Evolutionary conservation across 345 rosid genomes (phyloP).

Genomic region (Bruguiera gymnorhiza): DNA sequence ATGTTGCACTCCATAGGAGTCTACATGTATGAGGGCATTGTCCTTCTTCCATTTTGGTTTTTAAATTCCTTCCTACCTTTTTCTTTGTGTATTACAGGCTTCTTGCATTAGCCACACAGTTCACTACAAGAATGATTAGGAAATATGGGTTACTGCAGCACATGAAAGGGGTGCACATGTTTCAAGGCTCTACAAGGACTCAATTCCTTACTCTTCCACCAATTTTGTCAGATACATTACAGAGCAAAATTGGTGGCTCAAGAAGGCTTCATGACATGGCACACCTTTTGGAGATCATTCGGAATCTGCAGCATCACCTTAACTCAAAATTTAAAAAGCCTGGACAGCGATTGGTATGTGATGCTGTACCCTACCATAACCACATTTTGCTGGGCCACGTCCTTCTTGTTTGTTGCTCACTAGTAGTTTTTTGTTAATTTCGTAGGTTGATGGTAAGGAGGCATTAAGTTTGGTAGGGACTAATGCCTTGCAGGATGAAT

Average conservation of each 20-base stretch:
- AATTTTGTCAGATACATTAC: conserved; percentile 33
- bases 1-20: neutral
- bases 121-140: conserved; percentile 80
- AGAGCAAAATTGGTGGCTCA: conserved; percentile 39
- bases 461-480: conserved; percentile 41
- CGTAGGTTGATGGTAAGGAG: conserved; percentile 53
- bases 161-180: conserved; percentile 41
- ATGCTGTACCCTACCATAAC: conserved; percentile 12
- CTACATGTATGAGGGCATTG: neutral
- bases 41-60: neutral
- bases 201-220: conserved; percentile 53
- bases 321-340: conserved; percentile 63
- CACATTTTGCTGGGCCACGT: conserved; percentile 3
- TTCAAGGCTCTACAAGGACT: conserved; percentile 34
- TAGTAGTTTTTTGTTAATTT: conserved; percentile 12
- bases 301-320: conserved; percentile 68
- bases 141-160: conserved; percentile 62
- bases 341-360: conserved; percentile 60
- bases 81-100: conserved; percentile 56
- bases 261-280: conserved; percentile 73
- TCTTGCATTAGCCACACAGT: conserved; percentile 68
- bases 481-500: conserved; percentile 42
- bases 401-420: conserved; percentile 14
- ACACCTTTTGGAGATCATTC: conserved; percentile 73
- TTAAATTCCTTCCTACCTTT: neutral